Evolutionary conservation across 2,329 filamentous ascomycete species (phyloP), one percentile per base, ranked within the genome.

Genomic region (Alternaria brassicae): DNA sequence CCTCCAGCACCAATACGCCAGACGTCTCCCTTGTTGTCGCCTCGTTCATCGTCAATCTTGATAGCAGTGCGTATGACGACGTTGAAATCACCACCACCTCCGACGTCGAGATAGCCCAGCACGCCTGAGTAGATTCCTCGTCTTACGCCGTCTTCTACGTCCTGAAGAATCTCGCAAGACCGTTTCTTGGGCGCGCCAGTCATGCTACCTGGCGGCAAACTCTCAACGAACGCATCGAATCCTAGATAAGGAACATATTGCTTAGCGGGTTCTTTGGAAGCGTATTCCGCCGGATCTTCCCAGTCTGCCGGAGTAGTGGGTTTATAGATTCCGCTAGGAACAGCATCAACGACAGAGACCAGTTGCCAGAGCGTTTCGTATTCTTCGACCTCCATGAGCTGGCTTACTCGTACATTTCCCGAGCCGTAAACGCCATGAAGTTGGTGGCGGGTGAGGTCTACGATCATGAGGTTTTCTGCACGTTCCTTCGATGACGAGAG

Each of bases 401-500:
- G 89, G 13, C 89, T 87, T 1, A 97, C 92, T 6, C 80, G 76
- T 1, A 97, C 92, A 58, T 86, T 85, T 0, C 88, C 89, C 1
- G 90, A 85, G 5, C 91, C 91, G 61, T 90, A 92, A 8, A 96
- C 88, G n/a, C 89, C 88, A 77, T 96, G 91, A 12, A 98, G 82
- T 76, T 98, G 94, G 73, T 98, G 94, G 0, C 94, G 87, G n/a
- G 97, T 95, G 1, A 98, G 83, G 76, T 98, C 94, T 2, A 97
- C 93, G 70, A 98, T 97, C 95, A 98, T 98, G 23, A 98, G 85
- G 72, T 98, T 98, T 81, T 98, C 94, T 0, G 94, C 94, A 69
- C 91, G 89, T 77, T 98, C 95, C 76, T 98, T 98, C 21, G 91
- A 89, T 0, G 91, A 85, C 57, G 89, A 87, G 13, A 97, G 85